Evolutionary conservation across 2,329 filamentous ascomycete species (phyloP).

Genomic region (Botrytis porri): DNA sequence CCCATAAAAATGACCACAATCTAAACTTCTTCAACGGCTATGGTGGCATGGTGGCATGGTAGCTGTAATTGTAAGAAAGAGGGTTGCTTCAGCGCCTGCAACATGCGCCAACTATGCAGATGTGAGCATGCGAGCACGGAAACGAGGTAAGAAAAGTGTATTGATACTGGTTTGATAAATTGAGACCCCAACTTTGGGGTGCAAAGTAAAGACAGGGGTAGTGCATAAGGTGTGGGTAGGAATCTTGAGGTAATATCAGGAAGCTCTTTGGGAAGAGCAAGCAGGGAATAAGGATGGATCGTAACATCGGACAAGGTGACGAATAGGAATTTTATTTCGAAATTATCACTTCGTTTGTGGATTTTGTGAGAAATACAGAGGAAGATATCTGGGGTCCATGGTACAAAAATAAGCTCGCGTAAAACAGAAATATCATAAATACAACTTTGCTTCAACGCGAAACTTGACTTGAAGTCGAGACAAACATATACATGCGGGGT

Average conservation of each 20-base stretch:
- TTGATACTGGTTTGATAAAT: not conserved
- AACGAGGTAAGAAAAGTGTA: not conserved
- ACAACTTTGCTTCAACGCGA: not conserved
- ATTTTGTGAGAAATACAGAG: not conserved
- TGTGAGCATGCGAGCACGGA: not conserved
- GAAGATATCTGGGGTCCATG: not conserved
- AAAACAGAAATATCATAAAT: not conserved
- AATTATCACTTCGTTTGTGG: not conserved
- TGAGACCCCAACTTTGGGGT: conserved; percentile 5
- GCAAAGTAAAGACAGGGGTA: not conserved
- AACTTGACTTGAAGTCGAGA: conserved; percentile 1
- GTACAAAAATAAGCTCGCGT: not conserved
- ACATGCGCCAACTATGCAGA: not conserved
- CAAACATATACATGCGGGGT: conserved; percentile 5
- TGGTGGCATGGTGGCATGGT: not conserved
- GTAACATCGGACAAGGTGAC: not conserved
- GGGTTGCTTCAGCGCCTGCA: not conserved
- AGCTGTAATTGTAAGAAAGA: not conserved
- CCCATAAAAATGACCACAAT: not conserved
- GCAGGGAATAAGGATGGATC: not conserved
- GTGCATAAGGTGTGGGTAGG: conserved; percentile 9
- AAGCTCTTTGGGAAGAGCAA: not conserved
- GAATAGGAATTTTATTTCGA: not conserved
- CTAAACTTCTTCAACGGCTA: conserved; percentile 7
- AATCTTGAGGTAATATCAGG: not conserved